Conservation (phyloP, 2,329 filamentous ascomycete genomes). For the Nannizziopsis barbatae region DNA sequence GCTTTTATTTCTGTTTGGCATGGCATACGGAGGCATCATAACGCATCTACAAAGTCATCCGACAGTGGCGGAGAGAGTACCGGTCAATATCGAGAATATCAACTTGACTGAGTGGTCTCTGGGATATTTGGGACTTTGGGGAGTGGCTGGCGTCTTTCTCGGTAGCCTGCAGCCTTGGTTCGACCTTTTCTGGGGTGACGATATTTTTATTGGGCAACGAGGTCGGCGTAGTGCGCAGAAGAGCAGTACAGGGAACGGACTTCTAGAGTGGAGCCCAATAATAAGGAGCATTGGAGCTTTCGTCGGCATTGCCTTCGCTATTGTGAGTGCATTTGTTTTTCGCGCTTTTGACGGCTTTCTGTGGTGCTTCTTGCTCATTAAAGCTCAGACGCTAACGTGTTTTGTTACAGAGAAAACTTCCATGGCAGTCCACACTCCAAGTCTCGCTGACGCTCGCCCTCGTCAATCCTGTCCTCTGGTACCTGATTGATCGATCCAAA, state of each 20-base stretch:
- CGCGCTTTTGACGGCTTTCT: no score
- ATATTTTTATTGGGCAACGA: conserved; percentile 27
- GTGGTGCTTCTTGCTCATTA: background rate
- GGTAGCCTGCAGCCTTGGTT: conserved; percentile 76
- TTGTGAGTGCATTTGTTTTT: conserved; percentile 50
- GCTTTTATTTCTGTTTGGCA: conserved; percentile 65
- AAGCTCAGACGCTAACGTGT: background rate
- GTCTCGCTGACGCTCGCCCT: conserved; percentile 79
- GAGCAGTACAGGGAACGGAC: conserved; percentile 20
- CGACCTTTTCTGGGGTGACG: conserved; percentile 60
- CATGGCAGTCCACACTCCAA: conserved; percentile 92
- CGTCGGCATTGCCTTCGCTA: conserved; percentile 64
- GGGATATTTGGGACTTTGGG: conserved; percentile 72
- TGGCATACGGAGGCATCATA: conserved; percentile 72
- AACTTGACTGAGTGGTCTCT: conserved; percentile 41
- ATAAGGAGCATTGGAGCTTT: conserved; percentile 60
- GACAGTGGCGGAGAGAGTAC: conserved; percentile 38
- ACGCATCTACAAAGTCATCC: conserved; percentile 63
- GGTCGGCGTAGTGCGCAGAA: conserved; percentile 11
- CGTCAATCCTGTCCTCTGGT: conserved; percentile 90
- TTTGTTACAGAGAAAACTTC: conserved; percentile 60
- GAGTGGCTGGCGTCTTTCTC: conserved; percentile 61
- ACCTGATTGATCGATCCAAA: conserved; percentile 80
- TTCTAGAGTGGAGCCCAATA: conserved; percentile 64
- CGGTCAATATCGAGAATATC: conserved; percentile 49